phyloP scores from a whole-genome alignment of 192 early-diverging fungal genomes.

The Linnemannia zychae region DNA sequence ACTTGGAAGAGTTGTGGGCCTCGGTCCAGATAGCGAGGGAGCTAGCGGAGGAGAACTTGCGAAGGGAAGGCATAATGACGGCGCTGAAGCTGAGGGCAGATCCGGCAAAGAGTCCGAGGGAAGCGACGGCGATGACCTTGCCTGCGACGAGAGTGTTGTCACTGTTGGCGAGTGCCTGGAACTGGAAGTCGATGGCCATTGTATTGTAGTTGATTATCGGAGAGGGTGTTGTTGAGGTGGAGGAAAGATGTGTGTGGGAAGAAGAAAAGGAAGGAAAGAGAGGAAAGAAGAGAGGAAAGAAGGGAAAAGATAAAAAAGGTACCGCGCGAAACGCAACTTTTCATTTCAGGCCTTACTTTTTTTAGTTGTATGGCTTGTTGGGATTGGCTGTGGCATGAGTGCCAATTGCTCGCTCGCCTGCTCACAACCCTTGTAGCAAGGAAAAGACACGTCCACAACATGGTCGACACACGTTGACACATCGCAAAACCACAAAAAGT shows the following conservation, averaged over 20 bases:
- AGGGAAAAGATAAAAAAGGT: neutral
- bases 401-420: neutral
- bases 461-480: neutral
- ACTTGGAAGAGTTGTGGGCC: slow-evolving; percentile 3
- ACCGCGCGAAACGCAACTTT: neutral
- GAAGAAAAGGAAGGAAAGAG: neutral
- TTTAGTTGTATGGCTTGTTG: neutral
- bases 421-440: neutral
- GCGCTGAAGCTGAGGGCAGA: slow-evolving; percentile 14
- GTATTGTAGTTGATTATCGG: too few relatives aligned
- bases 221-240: neutral
- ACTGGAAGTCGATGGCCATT: slow-evolving; percentile 16
- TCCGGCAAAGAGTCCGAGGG: slow-evolving; percentile 22
- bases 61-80: slow-evolving; percentile 21
- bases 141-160: slow-evolving; percentile 20
- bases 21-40: slow-evolving; percentile 30
- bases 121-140: slow-evolving; percentile 27
- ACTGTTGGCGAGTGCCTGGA: slow-evolving; percentile 15
- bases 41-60: slow-evolving; percentile 21
- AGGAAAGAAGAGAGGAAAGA: neutral
- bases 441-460: neutral
- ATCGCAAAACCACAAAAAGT: neutral
- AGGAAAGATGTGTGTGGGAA: neutral
- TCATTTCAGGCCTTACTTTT: neutral
- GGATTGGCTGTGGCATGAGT: neutral